These are phyloP conservation scores for Mycena olivaceomarginata DNA, from an alignment of 768 basidiomycete genomes.

Conservation along the genomic window DNA sequence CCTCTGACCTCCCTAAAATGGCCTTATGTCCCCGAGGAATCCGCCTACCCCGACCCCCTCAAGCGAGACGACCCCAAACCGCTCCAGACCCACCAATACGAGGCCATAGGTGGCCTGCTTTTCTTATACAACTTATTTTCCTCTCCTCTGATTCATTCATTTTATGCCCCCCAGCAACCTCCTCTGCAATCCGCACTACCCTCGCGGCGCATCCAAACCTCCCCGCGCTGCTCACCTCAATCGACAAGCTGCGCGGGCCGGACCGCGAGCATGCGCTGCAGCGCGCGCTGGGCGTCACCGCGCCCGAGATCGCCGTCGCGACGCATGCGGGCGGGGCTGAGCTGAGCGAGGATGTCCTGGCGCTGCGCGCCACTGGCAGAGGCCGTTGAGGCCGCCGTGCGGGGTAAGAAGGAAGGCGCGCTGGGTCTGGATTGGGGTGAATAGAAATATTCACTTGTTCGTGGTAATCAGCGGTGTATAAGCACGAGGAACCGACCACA, in stretches of 20 bases:
- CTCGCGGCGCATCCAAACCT: constrained; percentile 72
- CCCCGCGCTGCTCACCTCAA: constrained; percentile 67
- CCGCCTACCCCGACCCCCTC: constrained; percentile 89
- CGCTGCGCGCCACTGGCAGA: constrained; percentile 78
- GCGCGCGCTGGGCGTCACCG: constrained; percentile 76
- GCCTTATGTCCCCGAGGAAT: constrained; percentile 91
- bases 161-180: constrained; percentile 80
- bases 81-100: constrained; percentile 83
- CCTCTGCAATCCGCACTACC: constrained; percentile 73
- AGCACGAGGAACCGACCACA: background rate
- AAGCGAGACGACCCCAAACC: constrained; percentile 91
- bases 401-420: constrained; percentile 68
- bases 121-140: background rate
- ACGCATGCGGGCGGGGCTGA: constrained; percentile 50
- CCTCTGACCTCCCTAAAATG: constrained; percentile 87
- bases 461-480: background rate
- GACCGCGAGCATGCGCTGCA: constrained; percentile 82
- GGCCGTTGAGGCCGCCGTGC: constrained; percentile 79
- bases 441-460: background rate
- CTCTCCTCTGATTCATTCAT: background rate
- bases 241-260: constrained; percentile 78
- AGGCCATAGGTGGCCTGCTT: constrained; percentile 79
- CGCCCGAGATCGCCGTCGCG: constrained; percentile 59
- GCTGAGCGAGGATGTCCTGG: constrained; percentile 70
- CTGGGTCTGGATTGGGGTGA: constrained; percentile 82